phyloP scores from a whole-genome alignment of 495 filamentous ascomycete species.

The Extremus antarcticus region DNA sequence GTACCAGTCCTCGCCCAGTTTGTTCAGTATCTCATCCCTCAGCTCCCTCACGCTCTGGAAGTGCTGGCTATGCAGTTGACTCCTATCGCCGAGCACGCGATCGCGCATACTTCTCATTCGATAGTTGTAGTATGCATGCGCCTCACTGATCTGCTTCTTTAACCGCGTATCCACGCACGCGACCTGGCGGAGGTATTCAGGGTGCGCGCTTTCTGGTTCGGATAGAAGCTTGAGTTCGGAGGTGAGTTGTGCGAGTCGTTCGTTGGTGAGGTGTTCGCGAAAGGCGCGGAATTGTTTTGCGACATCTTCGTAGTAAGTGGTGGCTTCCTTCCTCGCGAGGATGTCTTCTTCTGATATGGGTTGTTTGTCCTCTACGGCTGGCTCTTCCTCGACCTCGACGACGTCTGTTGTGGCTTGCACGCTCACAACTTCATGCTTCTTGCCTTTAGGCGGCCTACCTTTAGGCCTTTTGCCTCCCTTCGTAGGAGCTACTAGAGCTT shows the following conservation, averaged over 20 bases:
- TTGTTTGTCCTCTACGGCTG: constrained; percentile 6
- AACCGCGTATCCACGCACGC: constrained; percentile 70
- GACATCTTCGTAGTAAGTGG: constrained; percentile 10
- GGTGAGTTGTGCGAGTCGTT: constrained; percentile 53
- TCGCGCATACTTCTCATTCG: constrained; percentile 59
- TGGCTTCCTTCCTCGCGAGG: constrained; percentile 16
- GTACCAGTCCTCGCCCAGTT: constrained; percentile 76
- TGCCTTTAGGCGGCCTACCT: constrained; percentile 10
- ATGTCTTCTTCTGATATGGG: constrained; percentile 17
- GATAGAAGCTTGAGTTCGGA: constrained; percentile 74
- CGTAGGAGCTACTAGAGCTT: background rate
- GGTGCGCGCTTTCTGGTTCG: constrained; percentile 67
- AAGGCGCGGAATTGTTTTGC: constrained; percentile 16
- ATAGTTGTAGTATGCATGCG: constrained; percentile 59
- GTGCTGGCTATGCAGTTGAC: constrained; percentile 76
- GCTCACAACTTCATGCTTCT: constrained; percentile 4
- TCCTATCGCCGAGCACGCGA: constrained; percentile 64
- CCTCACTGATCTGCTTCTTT: constrained; percentile 66
- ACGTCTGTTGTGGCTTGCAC: background rate
- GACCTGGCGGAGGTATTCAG: constrained; percentile 76
- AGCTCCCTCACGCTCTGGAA: constrained; percentile 72
- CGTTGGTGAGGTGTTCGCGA: constrained; percentile 57
- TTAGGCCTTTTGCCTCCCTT: constrained; percentile 14
- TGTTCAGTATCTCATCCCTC: constrained; percentile 66
- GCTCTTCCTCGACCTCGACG: constrained; percentile 7